Base-by-base conservation (phyloP, 2,329 filamentous ascomycete genomes). In the Calonectria montana region DNA sequence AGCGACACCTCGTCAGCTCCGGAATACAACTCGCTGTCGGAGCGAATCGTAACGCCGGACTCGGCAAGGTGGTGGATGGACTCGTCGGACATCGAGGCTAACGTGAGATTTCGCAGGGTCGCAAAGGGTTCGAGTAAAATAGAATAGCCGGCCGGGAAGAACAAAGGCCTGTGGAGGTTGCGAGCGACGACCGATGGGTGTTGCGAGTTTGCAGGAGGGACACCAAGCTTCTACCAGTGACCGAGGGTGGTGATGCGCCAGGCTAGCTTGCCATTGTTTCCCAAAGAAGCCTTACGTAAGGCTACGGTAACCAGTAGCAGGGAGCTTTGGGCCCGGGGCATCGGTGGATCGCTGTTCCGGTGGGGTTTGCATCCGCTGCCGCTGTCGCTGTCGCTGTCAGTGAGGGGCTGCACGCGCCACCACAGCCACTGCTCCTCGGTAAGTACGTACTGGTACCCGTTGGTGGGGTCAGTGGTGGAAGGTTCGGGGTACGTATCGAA, bases 21-120 rank as follows among this genome's bases (percentile, higher is more conserved):
- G 65, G 92, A 93, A 85, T 97, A 96, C 83, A 93, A 93, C 84
- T 96, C 94, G 87, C 92, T 95, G 87, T 97, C 94, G 63, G 94
- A 95, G 76, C 89, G 92, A 80, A 96, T 93, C 65, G 93, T 96
- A 80, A 95, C 88, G 84, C 91, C 91, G 69, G 93, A 95, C 82
- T 93, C 91, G 82, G 92, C 88, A 80, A 95, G 89, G 76, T 89
- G 87, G 78, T 90, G 86, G 39, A 80, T 76, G 27, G 79, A 72
- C 48, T 86, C 87, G 71, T 91, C 86, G 75, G 87, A 87, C 53
- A 59, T 59, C 31, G 53, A 21, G 35, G 23, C 35, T 12, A 18
- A 35, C 6, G 35, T 39, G 31, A 7, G 53, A 21, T 25, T 31
- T 18, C 18, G 48, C 29, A n/a, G 12, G 35, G 59, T 48, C 10